These are phyloP conservation scores for Fusarium beomiforme DNA, from an alignment of 2,329 filamentous ascomycete species.

Conservation along the genomic window DNA sequence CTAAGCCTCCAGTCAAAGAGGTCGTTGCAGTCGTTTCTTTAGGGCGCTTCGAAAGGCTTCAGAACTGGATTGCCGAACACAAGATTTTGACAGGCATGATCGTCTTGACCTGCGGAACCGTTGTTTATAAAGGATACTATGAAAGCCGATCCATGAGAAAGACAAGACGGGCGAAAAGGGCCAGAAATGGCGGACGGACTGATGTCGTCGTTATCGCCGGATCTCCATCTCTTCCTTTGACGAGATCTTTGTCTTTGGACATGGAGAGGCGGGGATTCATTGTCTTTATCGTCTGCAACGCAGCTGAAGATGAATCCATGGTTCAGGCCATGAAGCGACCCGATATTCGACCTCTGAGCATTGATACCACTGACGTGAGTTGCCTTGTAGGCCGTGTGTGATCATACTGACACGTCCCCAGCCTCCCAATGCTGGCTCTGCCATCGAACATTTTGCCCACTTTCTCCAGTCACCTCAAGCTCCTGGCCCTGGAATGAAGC, in stretches of 20 bases:
- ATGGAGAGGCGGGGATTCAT: conserved; percentile 92
- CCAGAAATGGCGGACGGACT: conserved; percentile 82
- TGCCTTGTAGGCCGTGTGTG: not conserved
- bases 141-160: conserved; percentile 68
- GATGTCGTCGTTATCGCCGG: conserved; percentile 91
- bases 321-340: conserved; percentile 80
- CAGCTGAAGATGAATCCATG: conserved; percentile 83
- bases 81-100: conserved; percentile 78
- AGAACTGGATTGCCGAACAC: conserved; percentile 78
- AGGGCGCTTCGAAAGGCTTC: conserved; percentile 61
- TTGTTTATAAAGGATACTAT: conserved; percentile 62
- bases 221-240: conserved; percentile 85
- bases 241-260: conserved; percentile 83
- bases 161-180: conserved; percentile 78
- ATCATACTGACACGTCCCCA: conserved; percentile 47
- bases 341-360: conserved; percentile 82
- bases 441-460: conserved; percentile 75
- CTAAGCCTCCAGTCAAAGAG: conserved; percentile 58
- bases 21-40: conserved; percentile 48
- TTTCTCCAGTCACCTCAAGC: conserved; percentile 79
- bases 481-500: conserved; percentile 78
- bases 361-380: conserved; percentile 84
- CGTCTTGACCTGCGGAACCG: conserved; percentile 76
- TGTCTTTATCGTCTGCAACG: conserved; percentile 88
- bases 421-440: conserved; percentile 74